phyloP scores from a whole-genome alignment of 495 filamentous ascomycete genomes.

The Bathelium albidoporum region DNA sequence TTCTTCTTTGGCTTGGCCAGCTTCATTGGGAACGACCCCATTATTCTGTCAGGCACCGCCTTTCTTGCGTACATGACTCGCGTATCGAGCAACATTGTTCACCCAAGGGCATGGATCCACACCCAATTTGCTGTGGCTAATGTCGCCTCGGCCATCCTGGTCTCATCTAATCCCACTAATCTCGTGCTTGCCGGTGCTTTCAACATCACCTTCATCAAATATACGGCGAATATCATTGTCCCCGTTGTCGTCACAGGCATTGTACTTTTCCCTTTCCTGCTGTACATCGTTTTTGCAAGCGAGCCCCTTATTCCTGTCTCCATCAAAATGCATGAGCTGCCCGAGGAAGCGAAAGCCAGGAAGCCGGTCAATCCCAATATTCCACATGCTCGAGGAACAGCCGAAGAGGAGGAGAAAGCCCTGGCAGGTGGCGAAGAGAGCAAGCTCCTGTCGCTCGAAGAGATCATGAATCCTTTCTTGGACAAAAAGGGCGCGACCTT shows the following conservation, averaged over 20 bases:
- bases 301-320: constrained; percentile 49
- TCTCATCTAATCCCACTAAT: constrained; percentile 63
- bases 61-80: constrained; percentile 64
- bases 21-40: constrained; percentile 60
- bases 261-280: constrained; percentile 51
- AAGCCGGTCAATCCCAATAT: constrained; percentile 59
- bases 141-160: constrained; percentile 56
- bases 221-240: constrained; percentile 61
- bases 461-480: constrained; percentile 61
- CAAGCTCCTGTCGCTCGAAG: constrained; percentile 49
- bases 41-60: constrained; percentile 57
- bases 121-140: constrained; percentile 60
- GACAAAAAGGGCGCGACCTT: constrained; percentile 53
- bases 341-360: constrained; percentile 41
- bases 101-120: constrained; percentile 57
- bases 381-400: constrained; percentile 45
- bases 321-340: constrained; percentile 56
- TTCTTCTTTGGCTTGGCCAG: constrained; percentile 58
- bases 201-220: constrained; percentile 53
- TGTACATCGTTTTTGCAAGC: constrained; percentile 53
- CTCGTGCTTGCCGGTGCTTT: constrained; percentile 62
- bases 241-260: constrained; percentile 53
- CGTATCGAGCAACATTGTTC: constrained; percentile 55
- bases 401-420: constrained; percentile 42
- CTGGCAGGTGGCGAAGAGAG: constrained; percentile 36